These are phyloP conservation scores for Phytopythium cucurbitacearum DNA, from an alignment of 352 stramenopile species.

Conservation along the genomic window DNA sequence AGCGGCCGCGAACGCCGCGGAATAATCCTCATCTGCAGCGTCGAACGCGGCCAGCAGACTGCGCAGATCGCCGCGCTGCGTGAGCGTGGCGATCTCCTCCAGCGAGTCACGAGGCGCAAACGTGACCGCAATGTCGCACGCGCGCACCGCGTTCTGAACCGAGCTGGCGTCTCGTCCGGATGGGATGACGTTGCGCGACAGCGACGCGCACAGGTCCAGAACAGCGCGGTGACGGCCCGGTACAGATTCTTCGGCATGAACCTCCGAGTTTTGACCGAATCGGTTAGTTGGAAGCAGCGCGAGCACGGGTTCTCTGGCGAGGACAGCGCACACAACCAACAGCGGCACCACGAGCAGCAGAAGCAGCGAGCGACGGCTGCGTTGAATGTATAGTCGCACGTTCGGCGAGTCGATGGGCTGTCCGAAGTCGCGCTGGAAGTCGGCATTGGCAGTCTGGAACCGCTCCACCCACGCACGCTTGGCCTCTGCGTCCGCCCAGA, in stretches of 20 bases:
- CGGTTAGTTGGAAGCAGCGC: no score
- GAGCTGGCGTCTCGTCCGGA: conserved; percentile 30
- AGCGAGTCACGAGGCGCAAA: conserved; percentile 18
- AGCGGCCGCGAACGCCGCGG: conserved; percentile 7
- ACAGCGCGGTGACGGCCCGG: no score
- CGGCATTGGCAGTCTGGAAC: conserved; percentile 18
- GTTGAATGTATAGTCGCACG: conserved; percentile 14
- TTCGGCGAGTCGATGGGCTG: conserved; percentile 35
- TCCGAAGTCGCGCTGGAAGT: conserved; percentile 20
- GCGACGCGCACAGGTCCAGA: conserved; percentile 33
- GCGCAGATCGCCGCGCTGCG: conserved; percentile 47
- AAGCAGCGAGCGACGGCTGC: conserved; percentile 17
- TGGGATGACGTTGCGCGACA: conserved; percentile 33
- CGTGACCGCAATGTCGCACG: conserved; percentile 43
- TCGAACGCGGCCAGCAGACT: conserved; percentile 42
- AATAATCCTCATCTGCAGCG: conserved; percentile 42
- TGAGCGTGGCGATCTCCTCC: conserved; percentile 28
- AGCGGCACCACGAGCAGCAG: conserved; percentile 25
- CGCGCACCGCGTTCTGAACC: conserved; percentile 28
- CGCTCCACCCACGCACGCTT: conserved; percentile 23
- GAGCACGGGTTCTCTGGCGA: neutral
- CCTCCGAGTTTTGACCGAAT: no score
- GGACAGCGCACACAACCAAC: conserved; percentile 18
- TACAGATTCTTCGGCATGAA: neutral
- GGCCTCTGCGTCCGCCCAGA: conserved; percentile 28